Evolutionary conservation across 805 yeast genomes (phyloP), one percentile per base, ranked within the genome.

Genomic region (Wickerhamomyces chaumierensis): DNA sequence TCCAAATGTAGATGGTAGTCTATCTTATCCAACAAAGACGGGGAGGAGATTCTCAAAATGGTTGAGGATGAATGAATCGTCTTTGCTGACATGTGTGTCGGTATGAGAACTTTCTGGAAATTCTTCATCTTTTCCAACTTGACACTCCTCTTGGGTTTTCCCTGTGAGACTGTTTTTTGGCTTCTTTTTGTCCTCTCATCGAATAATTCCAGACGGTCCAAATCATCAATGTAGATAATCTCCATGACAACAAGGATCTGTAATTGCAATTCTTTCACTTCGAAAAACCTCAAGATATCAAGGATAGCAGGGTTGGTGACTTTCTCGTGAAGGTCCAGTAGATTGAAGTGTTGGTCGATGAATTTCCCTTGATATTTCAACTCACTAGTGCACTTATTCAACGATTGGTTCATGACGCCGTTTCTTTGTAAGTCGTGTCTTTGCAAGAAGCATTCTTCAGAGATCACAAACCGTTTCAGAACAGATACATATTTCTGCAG

Each of bases 251-350:
- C 42, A 2, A 76, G 46, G 0, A 73, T 57, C 48, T 76, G 81
- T 25, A 76, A 49, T 43, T 74, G 78, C 1, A 77, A 69, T 44
- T 75, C 81, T 28, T 80, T 56, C 2, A 70, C 59, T 44, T 74
- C 75, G 41, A 75, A 56, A 31, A 66, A 63, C 31, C 59, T 51
- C 3, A 62, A 48, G 1, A 69, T 42, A 14, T 56, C 61, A 1
- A 48, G 48, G 9, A 31, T 16, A 12, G 33, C 17, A 1, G 58
- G 32, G 8, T 50, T 45, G 19, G 57, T 57, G 34, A 58, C 54
- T 4, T 51, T 49, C 19, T 49, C 51, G 18, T 48, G 51, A 28
- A 53, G 51, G 21, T 49, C 52, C 7, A 51, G 39, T 18, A 62
- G 35, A 17, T 49, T 47, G 27, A 47, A 41, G 25, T 55, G 46